Evolutionary conservation across 305 asterid genomes (phyloP), one percentile per base, ranked within the genome.

Genomic region (Nicotiana rustica): DNA sequence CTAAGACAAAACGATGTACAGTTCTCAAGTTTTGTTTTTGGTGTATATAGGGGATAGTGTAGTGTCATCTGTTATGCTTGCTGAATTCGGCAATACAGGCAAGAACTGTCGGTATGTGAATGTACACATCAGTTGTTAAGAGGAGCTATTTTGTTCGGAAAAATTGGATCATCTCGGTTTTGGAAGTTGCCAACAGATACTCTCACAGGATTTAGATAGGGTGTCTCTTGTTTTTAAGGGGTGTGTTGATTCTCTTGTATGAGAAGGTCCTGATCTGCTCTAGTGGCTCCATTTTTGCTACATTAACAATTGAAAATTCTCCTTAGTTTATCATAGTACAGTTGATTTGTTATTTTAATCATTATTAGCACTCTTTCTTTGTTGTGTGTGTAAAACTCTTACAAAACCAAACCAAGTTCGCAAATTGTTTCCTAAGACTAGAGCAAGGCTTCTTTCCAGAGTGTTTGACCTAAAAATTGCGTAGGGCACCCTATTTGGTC

Each of bases 1-100:
- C 18, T 0, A 1, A 14, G 49, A 9, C 66, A 75, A 14, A 38
- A 8, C 10, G 64, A 60, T 83, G 85, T 83, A 83, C 10, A 83
- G 65, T n/a, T 25, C 56, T 83, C 18, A 25, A 67, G 64, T 35
- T 57, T 67, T 6, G 29, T 71, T 57, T 57, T 38, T 78, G 79
- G 85, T 47, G 73, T 78, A 66, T 83, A 78, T 81, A 60, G 69
- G 70, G 71, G 71, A 71, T 55, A 52, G 81, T 18, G 14, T 31
- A 49, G 60, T 60, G 77, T 70, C 71, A 73, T 12, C 6, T 31
- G 44, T 12, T 64, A 73, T 31, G 13, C 21, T 31, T 18, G 77
- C 73, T 44, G 41, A 17, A 33, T 17, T 38, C 44, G 44, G 44
- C 44, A n/a, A 38, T 60, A 4, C 13, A 64, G 60, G 9, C 4